Percentiles rank a stretch among this genome's conserved stretches.
These are phyloP conservation scores for Trichophyton simii DNA, from an alignment of 2,329 filamentous ascomycete species.

Conservation along the genomic window DNA sequence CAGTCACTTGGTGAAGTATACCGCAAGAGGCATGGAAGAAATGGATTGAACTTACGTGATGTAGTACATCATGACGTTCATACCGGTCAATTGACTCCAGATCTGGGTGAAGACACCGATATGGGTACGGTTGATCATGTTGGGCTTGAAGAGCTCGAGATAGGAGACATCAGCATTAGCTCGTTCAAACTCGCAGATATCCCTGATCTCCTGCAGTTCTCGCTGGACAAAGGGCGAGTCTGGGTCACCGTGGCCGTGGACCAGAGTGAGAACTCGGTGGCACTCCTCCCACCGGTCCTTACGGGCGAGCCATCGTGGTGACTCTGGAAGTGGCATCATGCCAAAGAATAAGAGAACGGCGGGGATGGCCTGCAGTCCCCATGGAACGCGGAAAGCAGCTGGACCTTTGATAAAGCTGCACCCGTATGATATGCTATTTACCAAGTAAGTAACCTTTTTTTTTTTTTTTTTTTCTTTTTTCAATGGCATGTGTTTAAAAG, in stretches of 20 bases:
- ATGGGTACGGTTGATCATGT: slow-evolving; percentile 61
- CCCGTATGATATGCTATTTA: slow-evolving; percentile 42
- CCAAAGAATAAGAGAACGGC: slow-evolving; percentile 46
- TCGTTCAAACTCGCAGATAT: slow-evolving; percentile 61
- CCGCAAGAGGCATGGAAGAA: not conserved
- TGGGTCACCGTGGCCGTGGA: slow-evolving; percentile 54
- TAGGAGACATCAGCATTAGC: slow-evolving; percentile 57
- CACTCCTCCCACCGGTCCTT: slow-evolving; percentile 48
- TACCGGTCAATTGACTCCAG: slow-evolving; percentile 63
- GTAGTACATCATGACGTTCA: slow-evolving; percentile 67
- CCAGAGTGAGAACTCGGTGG: slow-evolving; percentile 37
- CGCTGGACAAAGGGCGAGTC: slow-evolving; percentile 52
- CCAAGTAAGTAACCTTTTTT: not conserved
- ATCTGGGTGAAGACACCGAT: slow-evolving; percentile 63
- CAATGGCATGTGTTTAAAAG: not conserved
- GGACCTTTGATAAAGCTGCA: slow-evolving; percentile 45
- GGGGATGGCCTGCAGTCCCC: slow-evolving; percentile 53
- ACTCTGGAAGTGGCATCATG: slow-evolving; percentile 43
- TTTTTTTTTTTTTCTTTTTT: too few species aligned
- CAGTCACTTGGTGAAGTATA: not conserved
- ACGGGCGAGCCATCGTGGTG: slow-evolving; percentile 51
- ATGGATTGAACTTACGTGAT: slow-evolving; percentile 33
- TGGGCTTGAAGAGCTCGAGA: slow-evolving; percentile 57
- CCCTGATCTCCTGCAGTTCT: slow-evolving; percentile 60
- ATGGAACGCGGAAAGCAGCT: slow-evolving; percentile 50